Evolutionary conservation across 495 filamentous ascomycete genomes (phyloP).

Genomic region (Geopyxis carbonaria): DNA sequence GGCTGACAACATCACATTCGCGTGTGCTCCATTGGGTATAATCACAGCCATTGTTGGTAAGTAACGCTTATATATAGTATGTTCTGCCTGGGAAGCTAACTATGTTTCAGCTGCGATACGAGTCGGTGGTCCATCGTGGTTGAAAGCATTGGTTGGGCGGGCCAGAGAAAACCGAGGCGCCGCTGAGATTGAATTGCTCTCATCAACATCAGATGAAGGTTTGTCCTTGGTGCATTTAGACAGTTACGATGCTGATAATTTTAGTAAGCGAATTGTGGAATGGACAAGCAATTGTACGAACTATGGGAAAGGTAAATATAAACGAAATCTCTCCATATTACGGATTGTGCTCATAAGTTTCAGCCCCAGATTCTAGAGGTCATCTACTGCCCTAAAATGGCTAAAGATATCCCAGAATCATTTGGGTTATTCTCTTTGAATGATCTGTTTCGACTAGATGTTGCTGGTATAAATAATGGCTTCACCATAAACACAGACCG

Average conservation of each 20-base stretch:
- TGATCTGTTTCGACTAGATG: neutral
- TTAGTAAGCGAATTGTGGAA: conserved; percentile 24
- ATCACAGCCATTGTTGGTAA: conserved; percentile 33
- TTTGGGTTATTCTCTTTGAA: too few species aligned
- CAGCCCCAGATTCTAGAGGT: conserved; percentile 1
- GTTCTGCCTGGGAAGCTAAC: neutral
- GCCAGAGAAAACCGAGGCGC: conserved; percentile 16
- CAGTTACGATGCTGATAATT: neutral
- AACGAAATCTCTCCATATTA: neutral
- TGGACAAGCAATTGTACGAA: conserved; percentile 15
- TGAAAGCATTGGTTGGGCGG: conserved; percentile 20
- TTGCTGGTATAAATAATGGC: neutral
- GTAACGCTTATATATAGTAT: neutral
- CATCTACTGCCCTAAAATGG: neutral
- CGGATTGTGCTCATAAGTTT: neutral
- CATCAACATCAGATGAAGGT: conserved; percentile 21
- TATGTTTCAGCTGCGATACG: conserved; percentile 29
- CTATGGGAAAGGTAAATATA: neutral
- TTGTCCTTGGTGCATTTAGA: neutral
- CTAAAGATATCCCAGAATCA: too few species aligned
- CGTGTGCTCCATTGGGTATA: conserved; percentile 36
- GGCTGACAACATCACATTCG: conserved; percentile 37
- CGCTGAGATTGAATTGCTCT: conserved; percentile 24
- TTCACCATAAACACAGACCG: too few species aligned
- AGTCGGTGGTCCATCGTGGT: conserved; percentile 18